Evolutionary conservation across 768 basidiomycete species (phyloP), one percentile per base, ranked within the genome.

Genomic region (Hericium alpestre): DNA sequence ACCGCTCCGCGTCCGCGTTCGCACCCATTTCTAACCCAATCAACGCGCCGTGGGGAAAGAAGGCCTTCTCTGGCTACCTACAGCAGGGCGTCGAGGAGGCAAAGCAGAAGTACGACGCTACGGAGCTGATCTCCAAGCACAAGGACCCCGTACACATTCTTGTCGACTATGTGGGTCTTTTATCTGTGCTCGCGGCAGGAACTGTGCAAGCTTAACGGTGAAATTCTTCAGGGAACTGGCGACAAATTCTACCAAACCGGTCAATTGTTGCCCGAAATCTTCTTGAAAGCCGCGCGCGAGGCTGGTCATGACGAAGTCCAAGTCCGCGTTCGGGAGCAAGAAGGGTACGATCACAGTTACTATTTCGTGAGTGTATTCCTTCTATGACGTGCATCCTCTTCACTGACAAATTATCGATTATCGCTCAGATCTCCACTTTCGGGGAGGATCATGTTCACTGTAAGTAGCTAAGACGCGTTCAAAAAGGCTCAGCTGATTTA

Each of bases 231-330:
- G 90, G 90, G 90, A 27, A 85, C 83, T 27, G 79, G 70, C 12
- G 94, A 96, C 70, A 76, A 86, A 53, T 96, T 93, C 67, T 86
- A 87, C 71, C 79, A 88, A 64, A 76, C 90, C 63, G 84, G 85
- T 27, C 94, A 98, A 69, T 80, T 99, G 13, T 79, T 91, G 54
- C 96, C 95, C 0, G 90, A 95, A 64, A 87, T 86, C 67, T 94
- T 98, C 67, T 69, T 87, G 57, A 79, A 82, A 63, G 90, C 87
- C 0, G 87, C 90, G 7, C 78, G 87, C 58, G 79, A 82, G 58
- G 77, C 82, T 6, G 87, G 89, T 4, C 80, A 87, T 63, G 81
- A 83, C 58, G 83, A 87, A 63, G 74, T 79, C 16, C 83, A 89
- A 68, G 89, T 97, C 7, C 74, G 81, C 47, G 87, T 96, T 20